Conservation (phyloP, 2,329 filamentous ascomycete genomes). For the Didymella segeticola region DNA sequence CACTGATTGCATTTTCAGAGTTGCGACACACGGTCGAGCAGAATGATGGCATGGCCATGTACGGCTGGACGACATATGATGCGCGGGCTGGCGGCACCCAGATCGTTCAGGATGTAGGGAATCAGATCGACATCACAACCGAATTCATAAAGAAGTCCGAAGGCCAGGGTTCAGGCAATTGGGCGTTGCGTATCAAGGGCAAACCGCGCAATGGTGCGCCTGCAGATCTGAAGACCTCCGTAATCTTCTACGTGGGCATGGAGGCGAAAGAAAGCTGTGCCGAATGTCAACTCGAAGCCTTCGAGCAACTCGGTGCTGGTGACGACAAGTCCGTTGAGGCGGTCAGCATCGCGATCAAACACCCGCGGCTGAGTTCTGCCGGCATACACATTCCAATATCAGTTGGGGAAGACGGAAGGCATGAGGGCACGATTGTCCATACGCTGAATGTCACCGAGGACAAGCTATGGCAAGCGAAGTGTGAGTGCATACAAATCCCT, state of each 20-base stretch:
- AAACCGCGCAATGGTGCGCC: conserved; percentile 71
- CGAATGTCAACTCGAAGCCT: conserved; percentile 59
- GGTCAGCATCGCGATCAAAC: conserved; percentile 73
- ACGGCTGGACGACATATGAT: conserved; percentile 97
- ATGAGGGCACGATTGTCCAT: conserved; percentile 72
- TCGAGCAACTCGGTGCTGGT: conserved; percentile 55
- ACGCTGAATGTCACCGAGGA: conserved; percentile 70
- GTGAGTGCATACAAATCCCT: conserved; percentile 47
- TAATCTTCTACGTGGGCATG: conserved; percentile 81
- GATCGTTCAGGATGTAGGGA: conserved; percentile 84
- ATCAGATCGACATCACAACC: conserved; percentile 86
- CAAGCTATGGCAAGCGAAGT: conserved; percentile 79
- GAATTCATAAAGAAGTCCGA: conserved; percentile 90
- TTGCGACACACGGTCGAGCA: conserved; percentile 95
- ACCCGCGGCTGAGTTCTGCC: conserved; percentile 76
- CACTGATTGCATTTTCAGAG: conserved; percentile 43
- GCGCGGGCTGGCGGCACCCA: conserved; percentile 83
- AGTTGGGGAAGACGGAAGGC: conserved; percentile 61
- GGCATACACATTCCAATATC: conserved; percentile 71
- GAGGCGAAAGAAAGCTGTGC: conserved; percentile 69
- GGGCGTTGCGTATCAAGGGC: conserved; percentile 86
- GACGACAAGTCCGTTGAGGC: conserved; percentile 61
- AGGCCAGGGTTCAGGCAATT: conserved; percentile 83
- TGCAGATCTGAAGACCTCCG: conserved; percentile 71
- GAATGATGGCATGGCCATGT: conserved; percentile 87